These are phyloP conservation scores for Hymenoscyphus scutula DNA, from an alignment of 2,329 filamentous ascomycete species.

Conservation along the genomic window DNA sequence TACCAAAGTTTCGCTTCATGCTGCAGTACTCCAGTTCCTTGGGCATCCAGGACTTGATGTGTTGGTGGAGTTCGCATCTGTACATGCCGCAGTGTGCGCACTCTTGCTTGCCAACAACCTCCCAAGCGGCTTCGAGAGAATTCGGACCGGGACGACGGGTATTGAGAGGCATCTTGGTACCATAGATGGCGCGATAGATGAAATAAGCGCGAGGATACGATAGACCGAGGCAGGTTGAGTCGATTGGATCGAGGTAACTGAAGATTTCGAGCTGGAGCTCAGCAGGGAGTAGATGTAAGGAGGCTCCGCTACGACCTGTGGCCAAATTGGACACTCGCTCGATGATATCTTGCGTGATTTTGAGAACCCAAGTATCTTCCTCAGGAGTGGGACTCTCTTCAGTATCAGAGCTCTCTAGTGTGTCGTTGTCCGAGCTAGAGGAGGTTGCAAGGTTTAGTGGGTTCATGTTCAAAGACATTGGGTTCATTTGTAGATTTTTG, in stretches of 20 bases:
- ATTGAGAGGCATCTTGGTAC: constrained; percentile 53
- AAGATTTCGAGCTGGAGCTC: constrained; percentile 61
- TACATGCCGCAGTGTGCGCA: constrained; percentile 61
- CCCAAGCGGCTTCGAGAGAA: constrained; percentile 63
- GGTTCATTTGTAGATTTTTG: no score
- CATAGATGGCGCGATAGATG: constrained; percentile 55
- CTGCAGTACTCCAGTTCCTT: constrained; percentile 57
- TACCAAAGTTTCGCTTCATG: constrained; percentile 56
- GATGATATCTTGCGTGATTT: constrained; percentile 28
- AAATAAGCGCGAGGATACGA: constrained; percentile 57
- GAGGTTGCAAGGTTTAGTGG: background rate
- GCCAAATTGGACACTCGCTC: constrained; percentile 19
- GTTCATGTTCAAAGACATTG: background rate
- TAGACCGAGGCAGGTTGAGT: constrained; percentile 60
- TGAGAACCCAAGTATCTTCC: constrained; percentile 26
- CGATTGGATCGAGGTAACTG: constrained; percentile 62
- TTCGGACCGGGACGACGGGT: constrained; percentile 59
- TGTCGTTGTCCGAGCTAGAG: constrained; percentile 24
- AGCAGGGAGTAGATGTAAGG: constrained; percentile 51
- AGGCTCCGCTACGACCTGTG: constrained; percentile 14
- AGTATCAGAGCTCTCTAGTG: constrained; percentile 26
- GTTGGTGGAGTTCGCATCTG: constrained; percentile 62
- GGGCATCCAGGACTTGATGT: constrained; percentile 60
- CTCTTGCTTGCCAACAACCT: constrained; percentile 58
- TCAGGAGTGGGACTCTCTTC: constrained; percentile 26